Evolutionary conservation across 306 rosid species (phyloP).

Genomic region (Lathyrus sativus): DNA sequence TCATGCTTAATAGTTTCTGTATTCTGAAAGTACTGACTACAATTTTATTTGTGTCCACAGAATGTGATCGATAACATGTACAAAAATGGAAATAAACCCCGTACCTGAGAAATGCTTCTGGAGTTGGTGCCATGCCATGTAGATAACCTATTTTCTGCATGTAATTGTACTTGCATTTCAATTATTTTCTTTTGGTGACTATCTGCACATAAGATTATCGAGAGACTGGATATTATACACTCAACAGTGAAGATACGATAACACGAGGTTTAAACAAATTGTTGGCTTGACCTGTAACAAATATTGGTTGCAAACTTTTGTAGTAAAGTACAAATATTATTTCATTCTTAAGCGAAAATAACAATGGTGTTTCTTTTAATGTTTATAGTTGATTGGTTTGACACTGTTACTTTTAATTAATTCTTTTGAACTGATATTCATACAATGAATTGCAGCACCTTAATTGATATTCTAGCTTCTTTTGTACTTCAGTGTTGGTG

Average conservation of each 20-base stretch:
- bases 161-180: slow-evolving; percentile 26
- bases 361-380: neutral
- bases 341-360: neutral
- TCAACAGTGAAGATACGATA: neutral
- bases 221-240: neutral
- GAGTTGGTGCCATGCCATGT: slow-evolving; percentile 23
- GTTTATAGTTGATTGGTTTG: no score
- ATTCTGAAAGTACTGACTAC: slow-evolving; percentile 34
- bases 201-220: slow-evolving; percentile 33
- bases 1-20: no score
- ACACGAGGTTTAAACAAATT: neutral
- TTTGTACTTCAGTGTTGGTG: no score
- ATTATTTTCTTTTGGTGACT: slow-evolving; percentile 26
- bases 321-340: neutral
- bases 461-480: neutral
- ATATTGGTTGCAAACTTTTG: slow-evolving; percentile 6
- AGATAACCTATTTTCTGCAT: slow-evolving; percentile 26
- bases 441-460: neutral
- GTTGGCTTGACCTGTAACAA: slow-evolving; percentile 4
- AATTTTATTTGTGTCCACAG: slow-evolving; percentile 44
- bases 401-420: neutral
- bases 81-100: slow-evolving; percentile 61
- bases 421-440: neutral
- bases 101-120: slow-evolving; percentile 41
- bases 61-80: slow-evolving; percentile 70